Evolutionary conservation across 2,329 filamentous ascomycete genomes (phyloP), one percentile per base, ranked within the genome.

Genomic region (Colletotrichum karsti): DNA sequence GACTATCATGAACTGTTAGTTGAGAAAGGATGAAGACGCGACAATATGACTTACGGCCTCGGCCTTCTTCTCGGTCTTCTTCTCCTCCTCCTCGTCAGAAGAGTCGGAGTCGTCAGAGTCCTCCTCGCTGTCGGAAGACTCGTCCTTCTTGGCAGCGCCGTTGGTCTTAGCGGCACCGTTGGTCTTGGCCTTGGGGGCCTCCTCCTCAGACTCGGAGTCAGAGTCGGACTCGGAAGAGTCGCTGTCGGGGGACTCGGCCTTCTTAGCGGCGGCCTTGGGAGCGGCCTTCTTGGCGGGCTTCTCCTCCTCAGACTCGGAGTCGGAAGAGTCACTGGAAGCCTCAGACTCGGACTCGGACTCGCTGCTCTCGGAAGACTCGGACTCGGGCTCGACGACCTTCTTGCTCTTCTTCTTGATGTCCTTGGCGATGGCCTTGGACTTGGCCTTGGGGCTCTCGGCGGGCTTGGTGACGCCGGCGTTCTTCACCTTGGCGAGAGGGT

Each of bases 361-460:
- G 39, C 53, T 66, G 57, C 63, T 68, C 35, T 69, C 57, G 30
- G 62, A 68, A 26, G 70, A 78, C 28, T 73, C 74, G 24, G 76
- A 77, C 30, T 76, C 77, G 60, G 72, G 73, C 55, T 78, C 78
- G 54, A 77, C 77, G 72, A 39, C 72, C 71, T 69, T 71, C 71
- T 74, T 72, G n/a, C 71, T 76, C 80, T 86, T 86, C 83, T 83
- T 83, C 74, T 80, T 78, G 50, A 81, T 76, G 68, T 85, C 83
- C 86, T 92, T 92, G 74, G 89, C 89, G 64, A 88, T 77, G 71
- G 90, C 85, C 85, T 92, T 92, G 74, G 88, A 86, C 84, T 92
- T 92, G 69, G 85, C 81, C 82, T 90, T 91, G 77, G 89, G 81
- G 72, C 86, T 87, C 79, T 91, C 85, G 69, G 88, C 84, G 59